These are phyloP conservation scores for Eucalyptus leucophloia DNA, from an alignment of 345 rosid genomes.

Conservation along the genomic window DNA sequence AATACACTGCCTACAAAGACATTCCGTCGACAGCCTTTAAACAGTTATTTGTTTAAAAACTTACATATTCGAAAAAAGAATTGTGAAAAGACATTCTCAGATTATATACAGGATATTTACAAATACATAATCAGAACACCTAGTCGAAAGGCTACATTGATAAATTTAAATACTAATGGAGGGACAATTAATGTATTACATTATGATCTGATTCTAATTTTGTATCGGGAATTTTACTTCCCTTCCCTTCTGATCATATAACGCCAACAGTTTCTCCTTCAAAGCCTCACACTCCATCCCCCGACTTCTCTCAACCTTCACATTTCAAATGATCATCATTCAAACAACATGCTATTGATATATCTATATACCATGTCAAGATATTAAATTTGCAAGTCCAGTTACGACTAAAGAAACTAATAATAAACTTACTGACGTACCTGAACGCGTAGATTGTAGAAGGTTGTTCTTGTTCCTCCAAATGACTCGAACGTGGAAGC, in stretches of 20 bases:
- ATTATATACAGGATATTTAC: neutral
- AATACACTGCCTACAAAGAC: neutral
- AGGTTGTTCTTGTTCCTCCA: conserved; percentile 15
- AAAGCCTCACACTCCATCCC: conserved; percentile 8
- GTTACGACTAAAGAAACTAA: neutral
- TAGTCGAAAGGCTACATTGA: neutral
- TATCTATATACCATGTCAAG: neutral
- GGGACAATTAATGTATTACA: neutral
- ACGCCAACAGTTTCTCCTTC: conserved; percentile 13
- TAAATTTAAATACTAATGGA: neutral
- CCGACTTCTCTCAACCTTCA: neutral
- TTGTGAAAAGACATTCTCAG: neutral
- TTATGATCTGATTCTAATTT: neutral
- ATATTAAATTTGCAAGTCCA: neutral
- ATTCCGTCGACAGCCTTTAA: neutral
- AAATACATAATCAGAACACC: neutral
- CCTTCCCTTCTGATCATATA: conserved; percentile 5
- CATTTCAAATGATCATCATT: neutral
- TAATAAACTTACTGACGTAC: neutral
- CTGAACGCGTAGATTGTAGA: conserved; percentile 48
- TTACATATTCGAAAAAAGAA: neutral
- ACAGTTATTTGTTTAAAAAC: neutral
- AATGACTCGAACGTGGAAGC: conserved; percentile 48
- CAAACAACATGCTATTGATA: neutral
- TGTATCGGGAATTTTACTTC: neutral